phyloP scores from a whole-genome alignment of 768 basidiomycete genomes.

The Boletus subparvulus region DNA sequence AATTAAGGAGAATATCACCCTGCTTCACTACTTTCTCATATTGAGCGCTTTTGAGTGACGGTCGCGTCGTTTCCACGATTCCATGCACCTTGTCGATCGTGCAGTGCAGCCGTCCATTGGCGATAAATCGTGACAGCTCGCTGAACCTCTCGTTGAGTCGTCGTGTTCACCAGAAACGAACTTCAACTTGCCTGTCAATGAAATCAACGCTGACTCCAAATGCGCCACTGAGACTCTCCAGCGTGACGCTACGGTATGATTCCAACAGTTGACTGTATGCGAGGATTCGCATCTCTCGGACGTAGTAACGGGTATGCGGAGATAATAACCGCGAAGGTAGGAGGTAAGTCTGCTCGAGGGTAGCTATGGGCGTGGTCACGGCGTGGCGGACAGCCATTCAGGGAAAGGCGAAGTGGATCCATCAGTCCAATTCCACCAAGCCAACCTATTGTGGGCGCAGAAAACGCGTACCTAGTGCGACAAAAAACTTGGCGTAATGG shows the following conservation, averaged over 20 bases:
- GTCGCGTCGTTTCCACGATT: slow-evolving; percentile 87
- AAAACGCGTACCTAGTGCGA: slow-evolving; percentile 66
- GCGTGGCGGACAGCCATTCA: background rate
- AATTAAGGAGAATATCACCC: slow-evolving; percentile 85
- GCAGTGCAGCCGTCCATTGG: slow-evolving; percentile 78
- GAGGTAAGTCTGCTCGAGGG: slow-evolving; percentile 84
- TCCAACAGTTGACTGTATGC: slow-evolving; percentile 93
- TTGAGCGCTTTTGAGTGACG: slow-evolving; percentile 74
- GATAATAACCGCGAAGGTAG: slow-evolving; percentile 84
- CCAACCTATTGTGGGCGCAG: background rate
- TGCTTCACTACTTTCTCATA: slow-evolving; percentile 93
- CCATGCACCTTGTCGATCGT: slow-evolving; percentile 95
- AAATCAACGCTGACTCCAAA: slow-evolving; percentile 90
- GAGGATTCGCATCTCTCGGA: slow-evolving; percentile 94
- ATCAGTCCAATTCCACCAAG: slow-evolving; percentile 5
- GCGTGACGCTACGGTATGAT: slow-evolving; percentile 83
- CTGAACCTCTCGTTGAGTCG: slow-evolving; percentile 39
- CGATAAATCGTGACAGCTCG: slow-evolving; percentile 91
- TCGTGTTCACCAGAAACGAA: background rate
- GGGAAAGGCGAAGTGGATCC: background rate
- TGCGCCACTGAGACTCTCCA: slow-evolving; percentile 79
- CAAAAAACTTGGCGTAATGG: slow-evolving; percentile 93
- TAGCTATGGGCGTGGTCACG: slow-evolving; percentile 47
- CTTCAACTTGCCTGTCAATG: slow-evolving; percentile 69
- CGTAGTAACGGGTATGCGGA: slow-evolving; percentile 85